Evolutionary conservation across 2,329 filamentous ascomycete species (phyloP).

Genomic region (Fusarium ambrosium): DNA sequence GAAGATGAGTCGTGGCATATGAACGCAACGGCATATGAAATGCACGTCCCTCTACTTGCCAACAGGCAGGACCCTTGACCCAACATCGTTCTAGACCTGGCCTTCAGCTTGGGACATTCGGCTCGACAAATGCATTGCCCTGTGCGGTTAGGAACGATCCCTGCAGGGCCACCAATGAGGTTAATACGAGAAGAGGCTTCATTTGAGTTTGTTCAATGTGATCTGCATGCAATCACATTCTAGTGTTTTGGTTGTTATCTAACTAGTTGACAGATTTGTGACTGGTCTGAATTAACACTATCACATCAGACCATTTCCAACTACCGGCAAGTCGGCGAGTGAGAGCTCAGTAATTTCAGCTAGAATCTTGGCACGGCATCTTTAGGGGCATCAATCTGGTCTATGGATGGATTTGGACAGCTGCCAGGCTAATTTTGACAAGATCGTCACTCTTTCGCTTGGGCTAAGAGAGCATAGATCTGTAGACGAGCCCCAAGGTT

Average conservation of each 20-base stretch:
- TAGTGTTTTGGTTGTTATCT: not conserved
- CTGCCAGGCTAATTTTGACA: not conserved
- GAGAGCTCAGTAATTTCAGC: not conserved
- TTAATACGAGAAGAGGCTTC: not conserved
- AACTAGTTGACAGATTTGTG: not conserved
- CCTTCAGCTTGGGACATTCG: constrained; percentile 3
- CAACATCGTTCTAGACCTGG: not conserved
- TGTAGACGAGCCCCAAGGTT: not conserved
- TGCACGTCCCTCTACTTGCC: not conserved
- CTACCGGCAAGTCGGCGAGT: not conserved
- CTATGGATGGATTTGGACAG: not conserved
- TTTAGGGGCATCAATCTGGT: not conserved
- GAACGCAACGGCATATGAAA: not conserved
- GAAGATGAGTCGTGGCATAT: not conserved
- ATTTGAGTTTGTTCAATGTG: not conserved
- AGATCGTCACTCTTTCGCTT: not conserved
- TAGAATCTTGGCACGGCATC: not conserved
- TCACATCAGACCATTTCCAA: not conserved
- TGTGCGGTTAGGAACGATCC: not conserved
- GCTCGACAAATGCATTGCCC: not conserved
- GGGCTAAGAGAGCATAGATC: not conserved
- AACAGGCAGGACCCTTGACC: not conserved
- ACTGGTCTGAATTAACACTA: not conserved
- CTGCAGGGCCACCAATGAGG: not conserved
- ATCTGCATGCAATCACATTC: constrained; percentile 1